phyloP scores from a whole-genome alignment of 2,329 filamentous ascomycete species.

The Zymoseptoria tritici region DNA sequence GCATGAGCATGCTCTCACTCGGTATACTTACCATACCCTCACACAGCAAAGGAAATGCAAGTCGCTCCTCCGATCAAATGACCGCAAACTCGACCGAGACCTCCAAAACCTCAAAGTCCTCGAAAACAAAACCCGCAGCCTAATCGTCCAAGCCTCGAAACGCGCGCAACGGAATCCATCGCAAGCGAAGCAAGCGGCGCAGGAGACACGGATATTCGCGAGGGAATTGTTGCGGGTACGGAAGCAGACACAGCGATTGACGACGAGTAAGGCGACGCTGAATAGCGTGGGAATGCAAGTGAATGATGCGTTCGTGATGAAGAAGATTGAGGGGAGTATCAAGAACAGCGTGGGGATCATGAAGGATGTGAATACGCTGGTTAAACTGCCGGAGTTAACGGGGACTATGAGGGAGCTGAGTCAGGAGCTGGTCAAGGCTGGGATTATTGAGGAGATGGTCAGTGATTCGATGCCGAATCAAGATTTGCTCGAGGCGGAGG shows the following conservation, averaged over 20 bases:
- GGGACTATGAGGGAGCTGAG: conserved; percentile 84
- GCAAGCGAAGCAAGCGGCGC: conserved; percentile 68
- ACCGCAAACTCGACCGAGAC: conserved; percentile 90
- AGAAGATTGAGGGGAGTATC: conserved; percentile 92
- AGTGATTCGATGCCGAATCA: conserved; percentile 73
- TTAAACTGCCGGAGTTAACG: conserved; percentile 76
- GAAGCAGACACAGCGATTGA: conserved; percentile 64
- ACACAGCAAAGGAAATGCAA: conserved; percentile 90
- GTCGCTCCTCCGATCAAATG: conserved; percentile 76
- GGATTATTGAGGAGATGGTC: conserved; percentile 97
- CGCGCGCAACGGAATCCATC: conserved; percentile 74
- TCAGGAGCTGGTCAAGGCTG: conserved; percentile 83
- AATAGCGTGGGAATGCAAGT: conserved; percentile 95
- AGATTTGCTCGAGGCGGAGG: conserved; percentile 61
- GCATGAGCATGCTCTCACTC: neutral
- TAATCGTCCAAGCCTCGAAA: conserved; percentile 75
- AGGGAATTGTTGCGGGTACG: conserved; percentile 78
- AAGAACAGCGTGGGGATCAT: conserved; percentile 82
- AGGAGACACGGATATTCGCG: conserved; percentile 82
- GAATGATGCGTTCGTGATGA: conserved; percentile 87
- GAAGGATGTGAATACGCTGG: conserved; percentile 87
- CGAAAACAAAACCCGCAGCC: conserved; percentile 75
- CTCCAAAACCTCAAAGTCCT: conserved; percentile 69
- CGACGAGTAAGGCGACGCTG: conserved; percentile 85
- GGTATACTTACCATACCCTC: neutral